phyloP scores from a whole-genome alignment of 495 filamentous ascomycete genomes.

The Hypomontagnella monticulosa region DNA sequence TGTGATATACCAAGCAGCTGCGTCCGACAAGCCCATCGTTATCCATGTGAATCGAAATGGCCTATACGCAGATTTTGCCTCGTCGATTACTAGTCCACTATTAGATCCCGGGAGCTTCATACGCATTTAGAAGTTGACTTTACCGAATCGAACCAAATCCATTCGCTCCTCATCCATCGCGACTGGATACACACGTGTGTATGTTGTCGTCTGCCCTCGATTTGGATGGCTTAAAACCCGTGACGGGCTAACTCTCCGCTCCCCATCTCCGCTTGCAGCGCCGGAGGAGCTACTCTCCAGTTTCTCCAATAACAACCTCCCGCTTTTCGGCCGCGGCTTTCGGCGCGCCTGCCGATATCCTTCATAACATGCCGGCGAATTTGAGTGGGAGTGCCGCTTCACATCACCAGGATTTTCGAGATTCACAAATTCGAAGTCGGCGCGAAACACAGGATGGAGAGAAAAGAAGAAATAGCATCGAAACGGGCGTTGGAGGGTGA shows the following conservation, averaged over 20 bases:
- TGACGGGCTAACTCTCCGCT: neutral
- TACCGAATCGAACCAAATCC: slow-evolving; percentile 33
- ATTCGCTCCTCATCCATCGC: slow-evolving; percentile 40
- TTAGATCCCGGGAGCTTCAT: slow-evolving; percentile 12
- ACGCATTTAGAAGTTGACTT: slow-evolving; percentile 5
- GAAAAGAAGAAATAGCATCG: neutral
- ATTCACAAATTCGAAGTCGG: slow-evolving; percentile 44
- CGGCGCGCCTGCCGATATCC: slow-evolving; percentile 49
- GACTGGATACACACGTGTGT: slow-evolving; percentile 23
- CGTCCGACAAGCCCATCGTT: slow-evolving; percentile 37
- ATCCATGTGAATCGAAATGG: slow-evolving; percentile 42
- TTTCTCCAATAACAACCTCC: slow-evolving; percentile 20
- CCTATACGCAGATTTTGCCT: slow-evolving; percentile 26
- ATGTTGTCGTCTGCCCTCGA: slow-evolving; percentile 22
- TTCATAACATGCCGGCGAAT: slow-evolving; percentile 52
- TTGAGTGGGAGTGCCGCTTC: slow-evolving; percentile 39
- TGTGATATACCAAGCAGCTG: slow-evolving; percentile 41
- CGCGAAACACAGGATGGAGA: slow-evolving; percentile 9
- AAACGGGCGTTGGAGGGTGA: neutral
- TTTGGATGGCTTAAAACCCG: neutral
- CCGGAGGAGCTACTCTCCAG: neutral
- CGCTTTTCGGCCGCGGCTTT: slow-evolving; percentile 33
- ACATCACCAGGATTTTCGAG: slow-evolving; percentile 35
- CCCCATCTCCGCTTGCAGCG: neutral
- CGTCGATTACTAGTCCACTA: slow-evolving; percentile 28